These are phyloP conservation scores for Camelina hispida DNA, from an alignment of 345 rosid species.

Conservation along the genomic window DNA sequence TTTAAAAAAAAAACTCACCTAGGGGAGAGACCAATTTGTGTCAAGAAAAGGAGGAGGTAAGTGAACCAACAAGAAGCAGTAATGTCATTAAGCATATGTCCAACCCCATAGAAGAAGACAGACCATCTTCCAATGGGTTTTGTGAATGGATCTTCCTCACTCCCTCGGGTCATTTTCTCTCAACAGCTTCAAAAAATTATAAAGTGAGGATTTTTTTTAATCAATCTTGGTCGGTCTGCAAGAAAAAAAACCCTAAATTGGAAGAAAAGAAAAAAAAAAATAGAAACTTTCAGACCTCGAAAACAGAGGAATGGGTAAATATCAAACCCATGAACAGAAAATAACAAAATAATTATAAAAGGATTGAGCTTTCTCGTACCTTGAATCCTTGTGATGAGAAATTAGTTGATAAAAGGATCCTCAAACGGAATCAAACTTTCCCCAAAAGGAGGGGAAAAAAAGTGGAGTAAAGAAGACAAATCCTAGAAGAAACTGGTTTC, in stretches of 20 bases:
- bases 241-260: not conserved
- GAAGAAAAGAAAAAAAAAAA: not conserved
- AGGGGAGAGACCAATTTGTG: constrained; percentile 84
- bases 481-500: constrained; percentile 9
- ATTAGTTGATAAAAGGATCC: constrained; percentile 5
- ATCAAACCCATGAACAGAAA: not conserved
- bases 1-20: constrained; percentile 45
- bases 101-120: constrained; percentile 81
- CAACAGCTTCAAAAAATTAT: not conserved
- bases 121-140: constrained; percentile 72
- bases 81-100: constrained; percentile 97
- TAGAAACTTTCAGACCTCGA: constrained; percentile 21
- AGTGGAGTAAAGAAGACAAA: not conserved
- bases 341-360: not conserved
- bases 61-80: constrained; percentile 99
- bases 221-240: constrained; percentile 6
- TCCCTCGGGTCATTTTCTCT: constrained; percentile 37
- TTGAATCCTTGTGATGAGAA: constrained; percentile 1
- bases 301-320: constrained; percentile 7
- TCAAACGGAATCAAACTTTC: not conserved
- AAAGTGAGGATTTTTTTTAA: not conserved
- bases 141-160: constrained; percentile 53
- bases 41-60: constrained; percentile 82
- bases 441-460: not conserved
- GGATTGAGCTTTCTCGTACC: constrained; percentile 25